A percentile compares a stretch with the other conserved stretches of the same genome.
Conservation (phyloP, 768 basidiomycete genomes). For the Boletellus ananiceps region DNA sequence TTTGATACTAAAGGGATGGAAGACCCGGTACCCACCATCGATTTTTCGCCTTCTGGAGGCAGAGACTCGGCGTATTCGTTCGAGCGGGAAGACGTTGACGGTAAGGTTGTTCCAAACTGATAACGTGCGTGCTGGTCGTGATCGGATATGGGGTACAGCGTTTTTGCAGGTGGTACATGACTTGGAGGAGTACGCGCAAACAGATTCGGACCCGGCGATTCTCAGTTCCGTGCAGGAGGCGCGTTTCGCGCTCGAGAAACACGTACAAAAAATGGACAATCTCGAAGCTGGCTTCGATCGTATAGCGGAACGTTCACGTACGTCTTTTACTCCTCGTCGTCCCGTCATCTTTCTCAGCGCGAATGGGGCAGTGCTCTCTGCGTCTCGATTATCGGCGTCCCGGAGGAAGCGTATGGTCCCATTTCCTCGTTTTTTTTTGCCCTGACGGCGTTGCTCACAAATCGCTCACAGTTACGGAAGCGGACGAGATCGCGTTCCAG, state of each 20-base stretch:
- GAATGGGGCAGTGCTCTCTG: constrained; percentile 57
- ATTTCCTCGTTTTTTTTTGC: neutral
- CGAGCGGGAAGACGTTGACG: constrained; percentile 64
- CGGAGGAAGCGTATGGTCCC: constrained; percentile 62
- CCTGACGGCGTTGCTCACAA: constrained; percentile 6
- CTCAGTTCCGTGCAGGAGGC: constrained; percentile 59
- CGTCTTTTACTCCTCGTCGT: constrained; percentile 21
- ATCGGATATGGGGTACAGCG: constrained; percentile 33
- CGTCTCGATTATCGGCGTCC: constrained; percentile 64
- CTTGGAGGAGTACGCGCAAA: constrained; percentile 52
- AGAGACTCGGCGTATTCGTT: constrained; percentile 62
- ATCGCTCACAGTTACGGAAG: constrained; percentile 52
- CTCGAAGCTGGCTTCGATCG: constrained; percentile 79
- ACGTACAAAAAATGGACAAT: constrained; percentile 72
- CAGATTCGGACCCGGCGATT: constrained; percentile 42
- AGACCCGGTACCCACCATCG: constrained; percentile 71
- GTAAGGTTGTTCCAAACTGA: constrained; percentile 37
- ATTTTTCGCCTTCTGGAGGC: constrained; percentile 69
- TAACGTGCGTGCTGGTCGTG: too few relatives aligned
- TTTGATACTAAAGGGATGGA: constrained; percentile 82
- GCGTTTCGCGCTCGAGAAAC: constrained; percentile 57
- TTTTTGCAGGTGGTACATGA: constrained; percentile 61
- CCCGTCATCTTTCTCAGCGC: constrained; percentile 1
- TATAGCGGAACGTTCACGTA: constrained; percentile 80
- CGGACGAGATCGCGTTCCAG: constrained; percentile 70